Base-by-base conservation (phyloP, 2,329 filamentous ascomycete genomes). In the Zymoseptoria ardabiliae region DNA sequence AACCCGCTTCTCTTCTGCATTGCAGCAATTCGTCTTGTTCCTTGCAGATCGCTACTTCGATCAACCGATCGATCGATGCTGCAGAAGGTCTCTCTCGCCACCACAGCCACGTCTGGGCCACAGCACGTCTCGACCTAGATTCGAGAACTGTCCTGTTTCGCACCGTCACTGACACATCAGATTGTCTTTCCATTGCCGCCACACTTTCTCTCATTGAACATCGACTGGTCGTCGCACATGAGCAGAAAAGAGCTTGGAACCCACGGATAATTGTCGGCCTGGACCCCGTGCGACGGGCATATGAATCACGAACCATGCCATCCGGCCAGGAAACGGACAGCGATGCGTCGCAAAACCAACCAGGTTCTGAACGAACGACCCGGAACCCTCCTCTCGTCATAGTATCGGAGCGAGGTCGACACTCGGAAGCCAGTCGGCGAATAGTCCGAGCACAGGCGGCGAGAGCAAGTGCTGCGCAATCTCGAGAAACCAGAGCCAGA, bases 371-470 rank as follows among this genome's bases (percentile, higher is more conserved):
- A 45, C 57, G 57, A 23, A 48, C 58, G 6, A 28, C 49, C 17
- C 63, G 58, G 20, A 66, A 65, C 19, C 59, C 67, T 54, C 70
- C 68, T 22, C 59, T 72, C 58, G 68, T 72, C 41, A 72, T 72
- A 50, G 70, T 72, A 23, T 70, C 69, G 22, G 68, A 71, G 58
- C 64, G 62, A 19, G 69, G 70, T 22, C 57, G 68, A 23, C 69
- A 71, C 54, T 69, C 64, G 41, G 64, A 71, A 50, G 70, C 67
- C 17, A 68, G 66, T 8, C 66, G 70, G 10, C 65, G 70, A 17
- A 66, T 71, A 30, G 70, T 72, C 11, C 66, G 70, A 30, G 70
- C 70, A 2, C 70, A 72, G 52, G 70, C 70, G 25, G 70, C 70
- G 28, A 65, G 70, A 50, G 70, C 70, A 10, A 72, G 70, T 57